phyloP scores from a whole-genome alignment of 2,329 filamentous ascomycete species.

The Boeremia lycopersici region DNA sequence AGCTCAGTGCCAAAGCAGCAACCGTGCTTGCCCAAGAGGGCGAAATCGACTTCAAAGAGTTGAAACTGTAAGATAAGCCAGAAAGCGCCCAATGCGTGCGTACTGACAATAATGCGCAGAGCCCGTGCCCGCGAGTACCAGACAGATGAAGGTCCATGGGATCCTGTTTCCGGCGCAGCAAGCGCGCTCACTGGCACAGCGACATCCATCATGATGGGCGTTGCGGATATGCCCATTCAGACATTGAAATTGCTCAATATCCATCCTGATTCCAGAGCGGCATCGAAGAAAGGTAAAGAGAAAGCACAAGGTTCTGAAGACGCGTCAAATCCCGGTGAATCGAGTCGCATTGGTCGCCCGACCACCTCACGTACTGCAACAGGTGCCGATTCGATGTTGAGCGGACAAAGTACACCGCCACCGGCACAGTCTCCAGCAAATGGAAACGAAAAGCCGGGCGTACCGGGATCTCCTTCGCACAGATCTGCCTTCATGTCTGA shows the following conservation, averaged over 20 bases:
- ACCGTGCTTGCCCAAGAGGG: constrained; percentile 47
- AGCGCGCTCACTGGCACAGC: constrained; percentile 83
- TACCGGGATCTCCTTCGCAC: constrained; percentile 30
- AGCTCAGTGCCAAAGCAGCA: constrained; percentile 46
- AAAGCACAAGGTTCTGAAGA: constrained; percentile 20
- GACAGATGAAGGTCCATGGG: constrained; percentile 49
- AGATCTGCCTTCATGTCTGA: constrained; percentile 41
- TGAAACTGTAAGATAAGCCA: constrained; percentile 44
- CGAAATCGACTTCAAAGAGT: constrained; percentile 43
- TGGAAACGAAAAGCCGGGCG: constrained; percentile 18
- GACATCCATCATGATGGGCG: constrained; percentile 78
- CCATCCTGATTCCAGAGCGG: constrained; percentile 44
- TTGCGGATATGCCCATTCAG: constrained; percentile 72
- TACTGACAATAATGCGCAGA: constrained; percentile 26
- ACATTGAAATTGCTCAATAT: constrained; percentile 57
- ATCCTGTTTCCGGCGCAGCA: constrained; percentile 60
- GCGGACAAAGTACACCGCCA: constrained; percentile 28
- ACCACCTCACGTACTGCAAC: constrained; percentile 21
- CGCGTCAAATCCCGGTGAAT: constrained; percentile 21
- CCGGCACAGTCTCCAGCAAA: constrained; percentile 14
- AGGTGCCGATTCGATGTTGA: constrained; percentile 21
- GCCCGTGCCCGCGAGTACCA: constrained; percentile 48
- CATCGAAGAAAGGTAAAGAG: constrained; percentile 36
- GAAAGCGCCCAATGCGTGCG: neutral
- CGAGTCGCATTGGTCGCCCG: constrained; percentile 20